phyloP scores from a whole-genome alignment of 2,329 filamentous ascomycete species.

The Fusarium goolgardi region DNA sequence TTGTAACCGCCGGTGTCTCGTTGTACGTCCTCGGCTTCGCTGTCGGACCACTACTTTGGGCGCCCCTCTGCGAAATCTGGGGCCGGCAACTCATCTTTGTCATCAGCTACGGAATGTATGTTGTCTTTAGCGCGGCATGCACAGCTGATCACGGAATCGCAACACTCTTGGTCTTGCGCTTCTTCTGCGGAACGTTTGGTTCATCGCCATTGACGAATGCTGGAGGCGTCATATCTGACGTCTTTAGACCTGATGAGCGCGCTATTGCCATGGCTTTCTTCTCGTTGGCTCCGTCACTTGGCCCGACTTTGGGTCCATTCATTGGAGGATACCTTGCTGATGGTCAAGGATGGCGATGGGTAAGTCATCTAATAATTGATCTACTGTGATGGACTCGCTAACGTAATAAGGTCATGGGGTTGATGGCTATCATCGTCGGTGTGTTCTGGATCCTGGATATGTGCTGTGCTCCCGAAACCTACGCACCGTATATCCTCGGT shows the following conservation, averaged over 20 bases:
- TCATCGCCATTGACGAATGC: conserved; percentile 72
- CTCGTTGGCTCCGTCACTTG: conserved; percentile 71
- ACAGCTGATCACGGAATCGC: conserved; percentile 67
- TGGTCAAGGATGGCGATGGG: conserved; percentile 70
- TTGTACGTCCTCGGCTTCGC: conserved; percentile 72
- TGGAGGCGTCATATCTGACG: conserved; percentile 73
- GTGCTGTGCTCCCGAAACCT: conserved; percentile 67
- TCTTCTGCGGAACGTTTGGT: conserved; percentile 73
- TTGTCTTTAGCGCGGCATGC: conserved; percentile 71
- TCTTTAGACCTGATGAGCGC: conserved; percentile 65
- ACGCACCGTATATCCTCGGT: conserved; percentile 67
- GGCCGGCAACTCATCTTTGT: conserved; percentile 71
- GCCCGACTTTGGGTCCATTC: conserved; percentile 69
- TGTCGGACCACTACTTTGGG: conserved; percentile 73
- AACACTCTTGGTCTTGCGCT: conserved; percentile 73
- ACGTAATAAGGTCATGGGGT: conserved; percentile 62
- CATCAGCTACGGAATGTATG: conserved; percentile 66
- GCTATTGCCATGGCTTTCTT: conserved; percentile 70
- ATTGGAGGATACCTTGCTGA: conserved; percentile 71
- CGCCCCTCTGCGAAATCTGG: conserved; percentile 73
- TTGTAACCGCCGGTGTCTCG: conserved; percentile 71
- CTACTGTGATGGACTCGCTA: not conserved
- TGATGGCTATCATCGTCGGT: conserved; percentile 71
- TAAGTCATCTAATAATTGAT: not conserved
- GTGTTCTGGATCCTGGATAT: conserved; percentile 66